Evolutionary conservation across 495 filamentous ascomycete genomes (phyloP).

Genomic region (Podospora pseudoanserina): DNA sequence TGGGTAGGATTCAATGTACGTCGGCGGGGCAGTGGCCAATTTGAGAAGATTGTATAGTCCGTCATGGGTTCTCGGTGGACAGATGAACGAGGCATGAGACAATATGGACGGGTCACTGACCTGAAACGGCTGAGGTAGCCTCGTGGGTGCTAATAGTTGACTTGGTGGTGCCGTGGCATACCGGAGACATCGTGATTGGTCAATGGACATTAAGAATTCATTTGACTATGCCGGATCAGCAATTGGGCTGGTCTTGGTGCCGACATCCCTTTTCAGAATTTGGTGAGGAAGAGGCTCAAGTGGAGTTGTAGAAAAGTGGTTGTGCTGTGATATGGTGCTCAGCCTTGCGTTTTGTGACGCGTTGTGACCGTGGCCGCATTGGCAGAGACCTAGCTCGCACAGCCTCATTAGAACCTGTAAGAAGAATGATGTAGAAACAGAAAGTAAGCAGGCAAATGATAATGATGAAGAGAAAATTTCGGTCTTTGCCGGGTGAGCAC

Average conservation of each 20-base stretch:
- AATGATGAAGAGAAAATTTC: not conserved
- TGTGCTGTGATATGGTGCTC: not conserved
- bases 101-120: not conserved
- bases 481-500: not conserved
- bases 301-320: not conserved
- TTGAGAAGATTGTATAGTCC: not conserved
- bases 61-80: not conserved
- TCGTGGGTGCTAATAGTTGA: not conserved
- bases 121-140: not conserved
- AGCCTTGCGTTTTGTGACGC: conserved; percentile 17
- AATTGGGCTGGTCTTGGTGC: not conserved
- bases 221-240: not conserved
- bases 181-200: not conserved
- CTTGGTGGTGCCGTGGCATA: not conserved
- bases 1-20: not conserved
- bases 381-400: conserved; percentile 9
- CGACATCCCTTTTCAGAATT: conserved; percentile 1
- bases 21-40: not conserved
- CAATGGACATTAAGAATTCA: not conserved
- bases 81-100: not conserved
- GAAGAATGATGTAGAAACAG: not conserved
- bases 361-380: conserved; percentile 13
- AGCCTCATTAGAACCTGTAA: conserved; percentile 14
- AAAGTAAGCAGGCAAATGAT: not conserved
- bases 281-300: not conserved